Evolutionary conservation across 495 filamentous ascomycete genomes (phyloP).

Genomic region (Penicillium paxilli): DNA sequence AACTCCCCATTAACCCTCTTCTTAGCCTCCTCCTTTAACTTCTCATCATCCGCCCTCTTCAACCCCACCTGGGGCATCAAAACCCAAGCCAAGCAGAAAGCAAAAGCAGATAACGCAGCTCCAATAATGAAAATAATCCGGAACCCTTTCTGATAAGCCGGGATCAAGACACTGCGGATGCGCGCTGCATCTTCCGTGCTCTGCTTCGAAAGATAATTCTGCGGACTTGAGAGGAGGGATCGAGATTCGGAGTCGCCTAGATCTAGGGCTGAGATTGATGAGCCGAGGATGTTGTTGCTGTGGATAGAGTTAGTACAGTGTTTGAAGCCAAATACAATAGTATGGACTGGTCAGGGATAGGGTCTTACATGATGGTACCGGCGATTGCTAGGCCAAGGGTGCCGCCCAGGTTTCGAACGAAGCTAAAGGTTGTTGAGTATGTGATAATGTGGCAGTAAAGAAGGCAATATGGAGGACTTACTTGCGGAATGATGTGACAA

Average conservation of each 20-base stretch:
- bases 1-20: constrained; percentile 20
- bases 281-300: constrained; percentile 47
- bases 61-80: constrained; percentile 51
- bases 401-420: constrained; percentile 52
- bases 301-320: background rate
- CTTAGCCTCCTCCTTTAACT: constrained; percentile 47
- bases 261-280: constrained; percentile 33
- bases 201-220: constrained; percentile 29
- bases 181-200: constrained; percentile 31
- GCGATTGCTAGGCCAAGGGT: constrained; percentile 54
- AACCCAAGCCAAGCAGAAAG: constrained; percentile 42
- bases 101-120: constrained; percentile 44
- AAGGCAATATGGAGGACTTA: constrained; percentile 27
- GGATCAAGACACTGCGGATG: constrained; percentile 38
- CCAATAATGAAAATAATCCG: constrained; percentile 51
- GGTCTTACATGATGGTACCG: constrained; percentile 49
- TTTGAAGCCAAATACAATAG: background rate
- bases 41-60: constrained; percentile 43
- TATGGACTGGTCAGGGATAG: too few species aligned
- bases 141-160: constrained; percentile 51
- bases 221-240: constrained; percentile 33
- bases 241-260: constrained; percentile 24
- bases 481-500: constrained; percentile 55
- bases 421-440: constrained; percentile 33
- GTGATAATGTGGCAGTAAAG: background rate